These are phyloP conservation scores for Penicillium desertorum DNA, from an alignment of 495 filamentous ascomycete species.

Conservation along the genomic window DNA sequence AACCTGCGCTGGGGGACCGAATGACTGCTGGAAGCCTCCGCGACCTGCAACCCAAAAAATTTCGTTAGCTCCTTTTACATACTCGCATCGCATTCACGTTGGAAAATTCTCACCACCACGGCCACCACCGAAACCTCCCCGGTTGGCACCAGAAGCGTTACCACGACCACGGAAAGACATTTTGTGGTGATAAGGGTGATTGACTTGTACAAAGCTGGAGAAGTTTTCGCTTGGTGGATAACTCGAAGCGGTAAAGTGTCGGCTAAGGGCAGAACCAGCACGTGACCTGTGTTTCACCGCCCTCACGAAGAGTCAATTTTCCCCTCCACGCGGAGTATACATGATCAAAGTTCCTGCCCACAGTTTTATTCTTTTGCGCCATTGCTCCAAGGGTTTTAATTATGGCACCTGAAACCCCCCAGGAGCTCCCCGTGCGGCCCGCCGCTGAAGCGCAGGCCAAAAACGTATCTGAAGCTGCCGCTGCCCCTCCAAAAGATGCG, in stretches of 20 bases:
- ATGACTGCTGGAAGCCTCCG: conserved; percentile 62
- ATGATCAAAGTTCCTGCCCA: conserved; percentile 9
- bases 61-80: conserved; percentile 35
- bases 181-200: conserved; percentile 31
- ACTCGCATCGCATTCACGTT: conserved; percentile 1
- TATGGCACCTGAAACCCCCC: conserved; percentile 44
- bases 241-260: conserved; percentile 51
- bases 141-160: conserved; percentile 48
- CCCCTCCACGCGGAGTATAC: conserved; percentile 12
- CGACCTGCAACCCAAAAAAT: conserved; percentile 53
- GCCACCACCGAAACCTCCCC: conserved; percentile 49
- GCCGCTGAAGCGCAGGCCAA: conserved; percentile 34
- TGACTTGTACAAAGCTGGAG: conserved; percentile 33
- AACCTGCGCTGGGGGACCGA: conserved; percentile 66
- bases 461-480: conserved; percentile 21
- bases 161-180: conserved; percentile 59
- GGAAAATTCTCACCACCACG: conserved; percentile 40
- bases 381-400: conserved; percentile 15
- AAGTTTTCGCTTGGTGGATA: conserved; percentile 54
- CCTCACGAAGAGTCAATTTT: conserved; percentile 31
- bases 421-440: conserved; percentile 44
- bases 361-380: conserved; percentile 21
- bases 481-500: conserved; percentile 34
- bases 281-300: conserved; percentile 46
- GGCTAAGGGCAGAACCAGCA: conserved; percentile 45